These are phyloP conservation scores for Cryphonectria nitschkei DNA, from an alignment of 2,329 filamentous ascomycete genomes.

Conservation along the genomic window DNA sequence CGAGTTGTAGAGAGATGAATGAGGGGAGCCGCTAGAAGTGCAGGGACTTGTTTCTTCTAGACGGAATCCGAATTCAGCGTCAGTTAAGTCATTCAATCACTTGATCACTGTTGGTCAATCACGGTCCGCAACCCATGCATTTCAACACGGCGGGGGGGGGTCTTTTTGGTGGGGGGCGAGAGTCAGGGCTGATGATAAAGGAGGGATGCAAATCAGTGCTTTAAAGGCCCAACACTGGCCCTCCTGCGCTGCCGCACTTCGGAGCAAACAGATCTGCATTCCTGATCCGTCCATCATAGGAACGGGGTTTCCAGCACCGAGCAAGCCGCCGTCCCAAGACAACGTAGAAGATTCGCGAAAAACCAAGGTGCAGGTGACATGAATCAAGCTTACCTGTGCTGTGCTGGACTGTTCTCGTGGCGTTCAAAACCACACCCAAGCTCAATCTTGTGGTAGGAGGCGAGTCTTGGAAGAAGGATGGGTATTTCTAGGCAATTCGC, in stretches of 20 bases:
- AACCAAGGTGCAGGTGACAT: neutral
- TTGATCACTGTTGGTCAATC: neutral
- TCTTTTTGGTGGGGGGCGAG: neutral
- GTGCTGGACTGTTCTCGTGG: neutral
- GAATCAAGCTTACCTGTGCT: conserved; percentile 6
- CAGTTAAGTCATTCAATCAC: neutral
- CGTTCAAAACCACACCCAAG: neutral
- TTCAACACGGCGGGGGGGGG: neutral
- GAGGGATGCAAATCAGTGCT: neutral
- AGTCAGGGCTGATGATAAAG: too few relatives aligned
- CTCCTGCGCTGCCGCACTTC: neutral
- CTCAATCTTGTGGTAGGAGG: neutral
- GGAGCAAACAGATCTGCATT: neutral
- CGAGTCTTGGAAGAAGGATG: neutral
- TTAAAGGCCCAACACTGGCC: neutral
- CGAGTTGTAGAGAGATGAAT: neutral
- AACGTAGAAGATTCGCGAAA: neutral
- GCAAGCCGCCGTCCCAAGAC: too few relatives aligned
- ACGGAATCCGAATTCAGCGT: neutral
- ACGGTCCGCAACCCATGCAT: neutral
- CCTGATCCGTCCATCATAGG: neutral
- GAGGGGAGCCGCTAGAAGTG: conserved; percentile 8
- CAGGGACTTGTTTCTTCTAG: neutral
- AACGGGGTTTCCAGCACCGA: neutral
- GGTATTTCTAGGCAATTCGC: neutral